Evolutionary conservation across 2,329 filamentous ascomycete genomes (phyloP).

Genomic region (Exophiala spinifera): DNA sequence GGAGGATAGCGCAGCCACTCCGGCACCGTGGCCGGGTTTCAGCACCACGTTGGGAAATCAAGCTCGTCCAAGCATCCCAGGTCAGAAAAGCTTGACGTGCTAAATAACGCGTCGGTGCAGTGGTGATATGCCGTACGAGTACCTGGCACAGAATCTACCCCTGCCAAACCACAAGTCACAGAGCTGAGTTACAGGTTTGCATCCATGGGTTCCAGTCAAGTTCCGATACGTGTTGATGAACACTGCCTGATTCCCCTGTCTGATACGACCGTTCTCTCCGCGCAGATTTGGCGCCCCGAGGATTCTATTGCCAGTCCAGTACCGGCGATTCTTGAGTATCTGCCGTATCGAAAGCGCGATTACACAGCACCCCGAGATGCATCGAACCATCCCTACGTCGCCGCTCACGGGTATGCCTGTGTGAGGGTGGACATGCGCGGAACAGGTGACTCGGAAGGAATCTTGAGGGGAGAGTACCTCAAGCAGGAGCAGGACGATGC

Average conservation of each 20-base stretch:
- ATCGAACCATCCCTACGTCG: constrained; percentile 13
- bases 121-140: background rate
- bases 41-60: background rate
- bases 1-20: background rate
- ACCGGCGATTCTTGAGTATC: constrained; percentile 16
- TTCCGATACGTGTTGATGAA: constrained; percentile 11
- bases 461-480: constrained; percentile 14
- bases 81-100: background rate
- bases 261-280: constrained; percentile 2
- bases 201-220: constrained; percentile 31
- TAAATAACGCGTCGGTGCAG: no score
- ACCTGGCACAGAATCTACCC: background rate
- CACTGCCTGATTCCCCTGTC: constrained; percentile 6
- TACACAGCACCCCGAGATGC: constrained; percentile 13
- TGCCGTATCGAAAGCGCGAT: constrained; percentile 16
- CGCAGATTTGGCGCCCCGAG: constrained; percentile 11
- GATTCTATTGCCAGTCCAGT: background rate
- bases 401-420: constrained; percentile 14
- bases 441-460: constrained; percentile 11
- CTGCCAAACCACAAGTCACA: background rate
- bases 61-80: background rate
- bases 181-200: background rate
- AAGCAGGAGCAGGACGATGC: constrained; percentile 16
- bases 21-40: background rate
- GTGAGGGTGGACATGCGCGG: constrained; percentile 17